Base-by-base conservation (phyloP, 2,329 filamentous ascomycete species). In the Dryadomyces sulphureus region DNA sequence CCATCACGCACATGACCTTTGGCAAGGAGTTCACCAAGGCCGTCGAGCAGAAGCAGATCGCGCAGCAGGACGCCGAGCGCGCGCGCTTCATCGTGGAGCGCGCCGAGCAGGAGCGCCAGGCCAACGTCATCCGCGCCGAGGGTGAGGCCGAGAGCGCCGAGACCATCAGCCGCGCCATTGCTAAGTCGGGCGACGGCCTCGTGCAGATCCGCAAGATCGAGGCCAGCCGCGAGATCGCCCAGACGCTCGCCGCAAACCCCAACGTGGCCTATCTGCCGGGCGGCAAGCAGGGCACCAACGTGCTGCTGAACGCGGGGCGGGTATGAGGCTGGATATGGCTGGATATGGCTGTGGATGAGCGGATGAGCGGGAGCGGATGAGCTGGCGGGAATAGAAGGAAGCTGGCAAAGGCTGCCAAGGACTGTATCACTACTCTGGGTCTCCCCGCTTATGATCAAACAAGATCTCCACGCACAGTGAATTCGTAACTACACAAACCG, bases 21-120 rank as follows among this genome's bases (percentile, higher is more conserved):
- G 92, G 92, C 56, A 90, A 90, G 66, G 92, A 98, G 68, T 98
- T 98, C 74, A 98, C 92, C 50, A 85, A 86, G 66, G 92, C 92
- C 54, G 92, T 98, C 59, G 92, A 98, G 72, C 92, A 98, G 78
- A 98, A 98, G 80, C 92, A 98, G 74, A 98, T 98, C 64, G 92
- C 92, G 47, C 92, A 98, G 70, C 92, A 98, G 68, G 92, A 98
- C 62, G 92, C 92, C 53, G 92, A 98, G 75, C 79, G 92, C 54
- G 92, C 92, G 42, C 79, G 92, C 54, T 98, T 98, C 72, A 93
- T 98, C 56, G 92, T 98, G 63, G 92, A 98, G 76, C 87, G 87
- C 65, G 92, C 92, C 50, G 92, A 98, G 76, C 92, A 98, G 72
- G 92, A 98, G 72, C 77, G 92, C 58, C 92, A 98, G 70, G 92